Evolutionary conservation across 1,284 basidiomycete genomes (phyloP).

Genomic region (Mycena sp.): DNA sequence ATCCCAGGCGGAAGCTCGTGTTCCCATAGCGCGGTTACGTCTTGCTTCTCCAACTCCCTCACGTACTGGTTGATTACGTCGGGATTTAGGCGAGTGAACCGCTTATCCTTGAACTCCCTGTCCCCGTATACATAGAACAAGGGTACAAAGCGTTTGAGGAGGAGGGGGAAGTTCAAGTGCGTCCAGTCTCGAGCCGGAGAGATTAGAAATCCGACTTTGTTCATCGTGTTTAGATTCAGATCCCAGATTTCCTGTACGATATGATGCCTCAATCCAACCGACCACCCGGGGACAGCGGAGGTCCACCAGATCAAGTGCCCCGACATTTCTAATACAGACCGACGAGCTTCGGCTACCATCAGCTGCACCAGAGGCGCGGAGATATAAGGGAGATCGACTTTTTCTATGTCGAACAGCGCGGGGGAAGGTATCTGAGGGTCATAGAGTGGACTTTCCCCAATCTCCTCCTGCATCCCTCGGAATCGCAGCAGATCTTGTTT

Average conservation of each 20-base stretch:
- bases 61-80: background rate
- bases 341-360: background rate
- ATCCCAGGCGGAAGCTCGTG: background rate
- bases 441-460: too few species aligned
- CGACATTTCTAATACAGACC: background rate
- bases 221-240: background rate
- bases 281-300: background rate
- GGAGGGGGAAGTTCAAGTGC: background rate
- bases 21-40: background rate
- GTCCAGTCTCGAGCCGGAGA: background rate
- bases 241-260: background rate
- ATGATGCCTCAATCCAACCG: background rate
- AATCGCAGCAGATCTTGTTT: too few species aligned
- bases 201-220: background rate
- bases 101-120: background rate
- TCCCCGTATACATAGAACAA: background rate
- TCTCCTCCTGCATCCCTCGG: too few species aligned
- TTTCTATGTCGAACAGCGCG: background rate
- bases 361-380: background rate
- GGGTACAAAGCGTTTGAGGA: background rate
- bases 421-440: background rate
- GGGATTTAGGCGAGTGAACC: background rate
- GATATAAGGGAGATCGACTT: background rate
- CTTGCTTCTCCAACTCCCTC: fast-evolving
- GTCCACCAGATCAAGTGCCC: slow-evolving; percentile 12